phyloP scores from a whole-genome alignment of 225 moss, liverwort and hornwort genomes.

The Asterella californica region DNA sequence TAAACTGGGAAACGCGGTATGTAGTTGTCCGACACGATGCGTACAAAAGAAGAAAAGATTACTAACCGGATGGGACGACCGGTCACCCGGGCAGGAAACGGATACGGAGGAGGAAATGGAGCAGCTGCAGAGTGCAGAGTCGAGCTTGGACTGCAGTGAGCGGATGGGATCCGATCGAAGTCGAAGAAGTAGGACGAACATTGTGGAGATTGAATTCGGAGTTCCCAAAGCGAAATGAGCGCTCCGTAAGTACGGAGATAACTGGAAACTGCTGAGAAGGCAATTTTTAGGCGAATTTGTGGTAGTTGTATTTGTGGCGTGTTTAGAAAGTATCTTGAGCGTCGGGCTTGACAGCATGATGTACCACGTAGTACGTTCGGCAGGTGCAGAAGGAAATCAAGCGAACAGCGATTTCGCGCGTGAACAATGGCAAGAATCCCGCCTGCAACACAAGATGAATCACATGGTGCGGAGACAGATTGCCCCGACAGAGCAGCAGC shows the following conservation, averaged over 20 bases:
- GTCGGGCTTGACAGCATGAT: neutral
- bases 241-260: neutral
- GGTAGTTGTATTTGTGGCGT: neutral
- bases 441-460: neutral
- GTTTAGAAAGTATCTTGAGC: neutral
- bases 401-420: neutral
- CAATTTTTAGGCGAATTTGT: neutral
- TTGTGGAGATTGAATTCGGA: neutral
- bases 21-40: too few species aligned
- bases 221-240: neutral
- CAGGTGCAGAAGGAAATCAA: neutral
- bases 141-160: too few species aligned
- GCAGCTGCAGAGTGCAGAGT: too few species aligned
- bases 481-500: constrained; percentile 3
- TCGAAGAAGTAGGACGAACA: neutral
- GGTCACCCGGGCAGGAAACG: too few species aligned
- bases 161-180: neutral
- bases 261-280: neutral
- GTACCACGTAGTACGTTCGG: neutral
- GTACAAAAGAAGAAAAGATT: too few species aligned
- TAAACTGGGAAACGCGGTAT: too few species aligned
- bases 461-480: constrained; percentile 9
- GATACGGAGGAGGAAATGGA: too few species aligned
- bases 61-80: too few species aligned
- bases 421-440: constrained; percentile 6